Conservation (phyloP, 352 stramenopile species). For the Phytophthora constricta region DNA sequence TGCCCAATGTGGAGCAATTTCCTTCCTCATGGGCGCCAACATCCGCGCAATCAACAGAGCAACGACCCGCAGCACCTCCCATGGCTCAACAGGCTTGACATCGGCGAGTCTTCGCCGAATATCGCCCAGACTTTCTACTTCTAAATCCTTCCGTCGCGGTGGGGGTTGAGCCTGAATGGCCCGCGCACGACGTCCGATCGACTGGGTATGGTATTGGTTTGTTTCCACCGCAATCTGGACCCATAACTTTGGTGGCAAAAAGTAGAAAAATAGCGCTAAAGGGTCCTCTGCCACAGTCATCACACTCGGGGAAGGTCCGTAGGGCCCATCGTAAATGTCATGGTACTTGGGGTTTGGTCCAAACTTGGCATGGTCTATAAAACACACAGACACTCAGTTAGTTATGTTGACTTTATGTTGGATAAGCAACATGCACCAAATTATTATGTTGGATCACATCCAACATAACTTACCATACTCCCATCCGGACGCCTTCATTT, state of each 20-base stretch:
- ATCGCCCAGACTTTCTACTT: neutral
- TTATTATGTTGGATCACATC: slow-evolving; percentile 4
- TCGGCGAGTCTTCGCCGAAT: neutral
- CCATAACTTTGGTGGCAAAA: slow-evolving; percentile 15
- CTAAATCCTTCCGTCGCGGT: neutral
- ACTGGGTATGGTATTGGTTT: slow-evolving; percentile 9
- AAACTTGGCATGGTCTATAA: slow-evolving; percentile 3
- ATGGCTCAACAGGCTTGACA: slow-evolving; percentile 1
- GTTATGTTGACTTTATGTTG: slow-evolving; percentile 6
- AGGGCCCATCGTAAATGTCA: neutral
- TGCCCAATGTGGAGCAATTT: slow-evolving; percentile 6
- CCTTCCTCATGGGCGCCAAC: slow-evolving; percentile 2
- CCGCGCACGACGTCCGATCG: neutral
- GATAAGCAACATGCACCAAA: neutral
- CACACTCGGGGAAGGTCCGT: neutral
- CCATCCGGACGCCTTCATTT: neutral
- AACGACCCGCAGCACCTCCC: slow-evolving; percentile 1
- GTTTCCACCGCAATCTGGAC: slow-evolving; percentile 7
- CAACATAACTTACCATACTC: slow-evolving; percentile 21
- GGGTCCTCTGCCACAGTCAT: neutral
- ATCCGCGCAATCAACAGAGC: slow-evolving; percentile 5
- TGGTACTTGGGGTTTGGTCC: neutral
- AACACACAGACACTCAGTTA: slow-evolving; percentile 4
- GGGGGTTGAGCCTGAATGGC: slow-evolving; percentile 5
- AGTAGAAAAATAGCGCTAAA: slow-evolving; percentile 21